phyloP scores from a whole-genome alignment of 2,329 filamentous ascomycete species.

The Pseudonectria foliicola region DNA sequence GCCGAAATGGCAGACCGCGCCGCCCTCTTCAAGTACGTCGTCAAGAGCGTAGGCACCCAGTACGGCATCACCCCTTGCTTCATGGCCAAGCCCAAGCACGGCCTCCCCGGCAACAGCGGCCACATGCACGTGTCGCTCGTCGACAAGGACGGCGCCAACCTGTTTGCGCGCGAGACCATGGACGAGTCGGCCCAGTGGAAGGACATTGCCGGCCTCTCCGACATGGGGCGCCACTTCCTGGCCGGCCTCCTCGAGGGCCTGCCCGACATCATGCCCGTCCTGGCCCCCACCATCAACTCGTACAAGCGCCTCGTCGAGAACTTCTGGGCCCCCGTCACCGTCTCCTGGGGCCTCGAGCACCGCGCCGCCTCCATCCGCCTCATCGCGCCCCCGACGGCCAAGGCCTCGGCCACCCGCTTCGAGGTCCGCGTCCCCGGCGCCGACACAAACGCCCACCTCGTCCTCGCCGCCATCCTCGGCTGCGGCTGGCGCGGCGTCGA shows the following conservation, averaged over 20 bases:
- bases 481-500: slow-evolving; percentile 88
- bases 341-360: slow-evolving; percentile 95
- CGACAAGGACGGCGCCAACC: slow-evolving; percentile 72
- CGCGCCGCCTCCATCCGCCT: slow-evolving; percentile 85
- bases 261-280: slow-evolving; percentile 89
- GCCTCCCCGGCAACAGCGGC: slow-evolving; percentile 87
- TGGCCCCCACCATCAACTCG: slow-evolving; percentile 92
- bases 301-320: slow-evolving; percentile 98
- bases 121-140: slow-evolving; percentile 93
- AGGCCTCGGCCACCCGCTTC: slow-evolving; percentile 79
- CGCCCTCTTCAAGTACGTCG: slow-evolving; percentile 87
- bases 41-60: slow-evolving; percentile 80
- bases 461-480: slow-evolving; percentile 78
- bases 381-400: slow-evolving; percentile 81
- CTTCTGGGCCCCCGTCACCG: slow-evolving; percentile 97
- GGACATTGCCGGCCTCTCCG: slow-evolving; percentile 75
- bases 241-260: slow-evolving; percentile 84
- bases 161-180: slow-evolving; percentile 65
- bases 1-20: slow-evolving; percentile 87
- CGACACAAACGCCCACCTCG: slow-evolving; percentile 82
- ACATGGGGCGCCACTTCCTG: slow-evolving; percentile 86
- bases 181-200: slow-evolving; percentile 66
- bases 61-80: slow-evolving; percentile 94
- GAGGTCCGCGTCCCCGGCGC: slow-evolving; percentile 93
- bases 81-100: slow-evolving; percentile 94